A percentile compares a stretch with the other conserved stretches of the same genome.
These are phyloP conservation scores for Pseudogymnoascus sp. DNA, from an alignment of 2,329 filamentous ascomycete genomes.

Conservation along the genomic window DNA sequence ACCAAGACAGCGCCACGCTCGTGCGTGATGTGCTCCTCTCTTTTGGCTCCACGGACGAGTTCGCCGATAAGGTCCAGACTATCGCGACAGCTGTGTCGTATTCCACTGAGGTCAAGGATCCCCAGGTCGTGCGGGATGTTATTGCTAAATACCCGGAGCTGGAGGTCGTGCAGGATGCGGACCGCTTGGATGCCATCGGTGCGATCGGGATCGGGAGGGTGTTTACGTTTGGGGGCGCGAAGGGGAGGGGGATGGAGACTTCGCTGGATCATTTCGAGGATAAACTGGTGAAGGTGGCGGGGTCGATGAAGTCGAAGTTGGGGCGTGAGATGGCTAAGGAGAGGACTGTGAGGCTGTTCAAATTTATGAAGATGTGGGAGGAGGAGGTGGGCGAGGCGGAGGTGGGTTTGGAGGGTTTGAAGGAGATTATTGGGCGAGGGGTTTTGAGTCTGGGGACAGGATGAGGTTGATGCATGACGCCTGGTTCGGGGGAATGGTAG, in stretches of 20 bases:
- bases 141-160: conserved; percentile 63
- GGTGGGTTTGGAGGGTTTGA: conserved; percentile 14
- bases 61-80: conserved; percentile 60
- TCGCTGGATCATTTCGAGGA: conserved; percentile 69
- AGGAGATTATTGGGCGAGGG: background rate
- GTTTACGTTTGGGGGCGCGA: conserved; percentile 69
- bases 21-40: conserved; percentile 47
- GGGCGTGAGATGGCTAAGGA: conserved; percentile 46
- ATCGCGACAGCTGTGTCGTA: conserved; percentile 75
- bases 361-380: conserved; percentile 51
- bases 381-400: conserved; percentile 38
- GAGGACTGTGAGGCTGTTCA: conserved; percentile 43
- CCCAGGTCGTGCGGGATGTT: conserved; percentile 49
- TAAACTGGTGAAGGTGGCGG: conserved; percentile 58
- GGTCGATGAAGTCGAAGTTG: conserved; percentile 55
- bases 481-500: background rate
- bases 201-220: conserved; percentile 74
- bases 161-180: conserved; percentile 84
- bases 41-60: conserved; percentile 45
- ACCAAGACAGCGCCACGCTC: conserved; percentile 48
- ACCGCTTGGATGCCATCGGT: conserved; percentile 84
- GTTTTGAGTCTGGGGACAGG: background rate
- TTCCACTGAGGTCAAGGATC: conserved; percentile 61
- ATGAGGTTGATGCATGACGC: background rate
- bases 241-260: conserved; percentile 49